Evolutionary conservation across 2,329 filamentous ascomycete genomes (phyloP).

Genomic region (Fusarium floridanum): DNA sequence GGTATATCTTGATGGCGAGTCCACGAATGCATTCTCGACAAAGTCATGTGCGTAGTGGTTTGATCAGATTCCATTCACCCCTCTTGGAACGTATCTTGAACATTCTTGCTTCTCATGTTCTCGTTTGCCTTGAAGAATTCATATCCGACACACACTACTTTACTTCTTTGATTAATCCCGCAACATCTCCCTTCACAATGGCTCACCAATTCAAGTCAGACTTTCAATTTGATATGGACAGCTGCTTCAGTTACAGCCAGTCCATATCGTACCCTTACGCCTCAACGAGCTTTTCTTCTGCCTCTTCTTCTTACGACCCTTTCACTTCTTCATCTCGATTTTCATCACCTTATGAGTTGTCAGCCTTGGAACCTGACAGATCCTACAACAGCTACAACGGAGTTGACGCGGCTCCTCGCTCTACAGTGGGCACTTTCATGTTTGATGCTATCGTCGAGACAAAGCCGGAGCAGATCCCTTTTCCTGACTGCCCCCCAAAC

Average conservation of each 20-base stretch:
- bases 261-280: slow-evolving; percentile 50
- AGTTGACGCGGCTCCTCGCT: background rate
- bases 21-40: background rate
- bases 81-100: background rate
- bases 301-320: slow-evolving; percentile 56
- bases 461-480: background rate
- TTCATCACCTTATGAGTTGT: slow-evolving; percentile 55
- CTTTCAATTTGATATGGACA: slow-evolving; percentile 54
- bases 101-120: background rate
- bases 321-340: slow-evolving; percentile 59
- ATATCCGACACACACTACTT: background rate
- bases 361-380: slow-evolving; percentile 45
- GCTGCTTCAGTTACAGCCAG: slow-evolving; percentile 52
- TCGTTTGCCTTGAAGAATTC: background rate
- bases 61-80: background rate
- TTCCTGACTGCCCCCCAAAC: background rate
- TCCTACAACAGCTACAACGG: background rate
- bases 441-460: background rate
- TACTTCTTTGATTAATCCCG: background rate
- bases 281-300: slow-evolving; percentile 54
- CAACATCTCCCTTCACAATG: slow-evolving; percentile 1
- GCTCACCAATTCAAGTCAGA: slow-evolving; percentile 42
- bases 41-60: background rate
- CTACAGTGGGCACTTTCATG: background rate
- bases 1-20: background rate